Evolutionary conservation across 148 eudicot genomes (phyloP).

Genomic region (Silene conica): DNA sequence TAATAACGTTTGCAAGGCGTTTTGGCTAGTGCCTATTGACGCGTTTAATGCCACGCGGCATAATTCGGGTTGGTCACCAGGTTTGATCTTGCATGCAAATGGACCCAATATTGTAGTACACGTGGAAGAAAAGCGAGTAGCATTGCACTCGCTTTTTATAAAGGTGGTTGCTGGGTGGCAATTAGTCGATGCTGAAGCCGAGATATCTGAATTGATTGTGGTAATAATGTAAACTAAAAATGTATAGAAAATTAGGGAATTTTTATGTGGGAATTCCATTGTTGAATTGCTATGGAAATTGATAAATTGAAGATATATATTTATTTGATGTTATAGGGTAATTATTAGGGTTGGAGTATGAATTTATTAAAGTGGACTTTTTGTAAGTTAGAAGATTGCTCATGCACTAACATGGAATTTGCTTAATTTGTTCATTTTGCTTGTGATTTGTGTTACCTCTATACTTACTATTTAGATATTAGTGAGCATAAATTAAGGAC

Average conservation of each 20-base stretch:
- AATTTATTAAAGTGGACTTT: conserved; percentile 15
- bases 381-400: conserved; percentile 3
- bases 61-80: conserved; percentile 8
- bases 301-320: not conserved
- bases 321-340: not conserved
- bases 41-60: not conserved
- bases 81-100: conserved; percentile 10
- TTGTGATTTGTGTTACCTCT: not conserved
- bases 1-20: not conserved
- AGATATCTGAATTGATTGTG: not conserved
- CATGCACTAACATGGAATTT: conserved; percentile 9
- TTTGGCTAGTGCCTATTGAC: not conserved
- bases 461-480: not conserved
- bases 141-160: conserved; percentile 3
- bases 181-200: not conserved
- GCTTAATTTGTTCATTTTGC: not conserved
- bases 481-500: conserved; percentile 3
- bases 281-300: not conserved
- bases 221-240: not conserved
- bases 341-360: not conserved
- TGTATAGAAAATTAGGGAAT: not conserved
- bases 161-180: not conserved
- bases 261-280: not conserved
- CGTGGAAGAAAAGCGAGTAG: not conserved
- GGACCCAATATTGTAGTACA: not conserved